phyloP scores from a whole-genome alignment of 495 filamentous ascomycete species.

The Hyaloscypha hepaticicola region DNA sequence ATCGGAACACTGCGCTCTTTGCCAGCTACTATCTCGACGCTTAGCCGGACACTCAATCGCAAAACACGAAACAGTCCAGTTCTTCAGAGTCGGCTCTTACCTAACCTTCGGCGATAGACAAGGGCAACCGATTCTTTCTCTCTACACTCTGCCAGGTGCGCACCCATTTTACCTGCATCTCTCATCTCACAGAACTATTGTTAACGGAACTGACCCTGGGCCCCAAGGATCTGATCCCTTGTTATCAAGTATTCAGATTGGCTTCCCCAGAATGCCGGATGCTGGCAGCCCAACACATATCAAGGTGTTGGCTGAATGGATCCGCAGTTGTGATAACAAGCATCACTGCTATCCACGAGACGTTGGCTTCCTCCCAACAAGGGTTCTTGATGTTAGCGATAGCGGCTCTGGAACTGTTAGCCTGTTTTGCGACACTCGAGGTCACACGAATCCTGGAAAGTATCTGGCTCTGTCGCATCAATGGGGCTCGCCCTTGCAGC shows the following conservation, averaged over 20 bases:
- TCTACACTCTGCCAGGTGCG: neutral
- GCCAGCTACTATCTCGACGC: neutral
- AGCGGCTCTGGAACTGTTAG: neutral
- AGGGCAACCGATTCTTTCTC: conserved; percentile 1
- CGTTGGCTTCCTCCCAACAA: neutral
- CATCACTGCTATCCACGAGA: neutral
- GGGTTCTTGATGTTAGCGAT: conserved; percentile 3
- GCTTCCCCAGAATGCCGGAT: neutral
- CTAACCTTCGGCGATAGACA: neutral
- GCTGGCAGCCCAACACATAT: conserved; percentile 4
- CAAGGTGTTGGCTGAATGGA: conserved; percentile 2
- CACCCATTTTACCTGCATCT: neutral
- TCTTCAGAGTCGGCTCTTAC: neutral
- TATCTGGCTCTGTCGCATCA: conserved; percentile 11
- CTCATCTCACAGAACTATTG: neutral
- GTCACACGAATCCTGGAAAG: neutral
- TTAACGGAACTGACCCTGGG: neutral
- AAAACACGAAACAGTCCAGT: neutral
- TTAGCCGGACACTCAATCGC: neutral
- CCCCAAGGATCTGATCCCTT: neutral
- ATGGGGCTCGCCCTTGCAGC: neutral
- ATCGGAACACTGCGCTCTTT: neutral
- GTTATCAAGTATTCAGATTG: neutral
- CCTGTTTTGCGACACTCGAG: neutral
- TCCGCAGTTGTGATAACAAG: neutral